Evolutionary conservation across 306 rosid species (phyloP), one percentile per base, ranked within the genome.

Genomic region (Acacia confusa): DNA sequence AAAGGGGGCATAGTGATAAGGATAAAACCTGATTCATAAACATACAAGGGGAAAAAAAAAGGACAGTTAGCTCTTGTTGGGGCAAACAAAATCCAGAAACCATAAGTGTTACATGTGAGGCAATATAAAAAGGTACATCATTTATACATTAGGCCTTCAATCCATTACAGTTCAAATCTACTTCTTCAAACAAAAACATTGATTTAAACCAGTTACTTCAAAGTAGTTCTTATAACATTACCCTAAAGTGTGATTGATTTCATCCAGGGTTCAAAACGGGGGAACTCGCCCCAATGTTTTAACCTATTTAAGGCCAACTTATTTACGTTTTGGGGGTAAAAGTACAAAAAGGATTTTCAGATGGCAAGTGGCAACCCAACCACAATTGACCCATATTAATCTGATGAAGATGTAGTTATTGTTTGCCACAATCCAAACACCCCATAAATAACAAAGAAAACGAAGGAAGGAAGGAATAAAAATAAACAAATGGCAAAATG

Each of bases 1-100:
- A 88, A 96, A 94, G 6, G 99, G 98, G 27, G 98, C 98, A 85
- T 94, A 96, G 82, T 96, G 99, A 81, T 96, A 96, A 2, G 99
- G 99, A 87, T 96, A 93, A 91, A 93, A 96, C 99, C 99, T 96
- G 90, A 78, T 84, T 78, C 14, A 48, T 32, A 3, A 17, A 68
- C 50, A 63, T 43, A 22, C 68, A 24, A 61, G 36, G 69, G 27
- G 53, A 65, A 78, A 15, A 45, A 15, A 45, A 32, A 55, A 72
- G 32, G 63, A 72, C 57, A n/a, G 8, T 60, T 27, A 58, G 53
- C 75, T 43, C 55, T 72, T 55, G 27, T 20, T 48, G 25, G 52
- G 34, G 61, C 27, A 70, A 61, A 48, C 58, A 16, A 36, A 20
- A 76, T 64, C 38, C 64, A 64, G 45, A 65, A 55, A 25, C 70